Conservation (phyloP, 768 basidiomycete genomes). For the Cystofilobasidium ferigula region DNA sequence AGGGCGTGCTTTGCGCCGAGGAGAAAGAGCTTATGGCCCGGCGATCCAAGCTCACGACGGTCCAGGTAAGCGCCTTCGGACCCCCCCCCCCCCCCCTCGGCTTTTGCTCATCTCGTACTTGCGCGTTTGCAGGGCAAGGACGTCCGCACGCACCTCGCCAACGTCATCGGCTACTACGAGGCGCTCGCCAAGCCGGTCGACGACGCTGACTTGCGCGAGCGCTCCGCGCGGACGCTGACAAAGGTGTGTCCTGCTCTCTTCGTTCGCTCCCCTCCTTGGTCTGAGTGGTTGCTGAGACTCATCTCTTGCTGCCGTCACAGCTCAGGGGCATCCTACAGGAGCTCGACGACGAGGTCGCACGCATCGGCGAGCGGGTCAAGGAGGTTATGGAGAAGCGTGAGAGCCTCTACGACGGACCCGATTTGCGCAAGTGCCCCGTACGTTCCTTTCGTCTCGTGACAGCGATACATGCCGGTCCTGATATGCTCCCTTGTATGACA, state of each 20-base stretch:
- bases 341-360: constrained; percentile 11
- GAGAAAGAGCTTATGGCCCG: neutral
- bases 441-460: neutral
- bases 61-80: constrained; percentile 6
- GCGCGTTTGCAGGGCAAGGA: constrained; percentile 10
- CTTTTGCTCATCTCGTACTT: too few species aligned
- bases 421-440: constrained; percentile 8
- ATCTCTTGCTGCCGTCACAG: neutral
- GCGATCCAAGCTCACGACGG: neutral
- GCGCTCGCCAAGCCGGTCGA: neutral
- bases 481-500: neutral
- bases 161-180: constrained; percentile 7
- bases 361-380: neutral
- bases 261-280: neutral
- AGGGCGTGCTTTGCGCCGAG: constrained; percentile 5
- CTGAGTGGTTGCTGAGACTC: neutral
- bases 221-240: neutral
- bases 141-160: constrained; percentile 10
- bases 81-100: neutral
- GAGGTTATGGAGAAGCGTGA: neutral
- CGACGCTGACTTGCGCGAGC: neutral
- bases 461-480: neutral
- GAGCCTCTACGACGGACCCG: constrained; percentile 7
- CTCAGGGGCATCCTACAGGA: constrained; percentile 1
- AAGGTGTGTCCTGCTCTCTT: neutral